Base-by-base conservation (phyloP, 345 rosid genomes). In the Raphanus sativus region DNA sequence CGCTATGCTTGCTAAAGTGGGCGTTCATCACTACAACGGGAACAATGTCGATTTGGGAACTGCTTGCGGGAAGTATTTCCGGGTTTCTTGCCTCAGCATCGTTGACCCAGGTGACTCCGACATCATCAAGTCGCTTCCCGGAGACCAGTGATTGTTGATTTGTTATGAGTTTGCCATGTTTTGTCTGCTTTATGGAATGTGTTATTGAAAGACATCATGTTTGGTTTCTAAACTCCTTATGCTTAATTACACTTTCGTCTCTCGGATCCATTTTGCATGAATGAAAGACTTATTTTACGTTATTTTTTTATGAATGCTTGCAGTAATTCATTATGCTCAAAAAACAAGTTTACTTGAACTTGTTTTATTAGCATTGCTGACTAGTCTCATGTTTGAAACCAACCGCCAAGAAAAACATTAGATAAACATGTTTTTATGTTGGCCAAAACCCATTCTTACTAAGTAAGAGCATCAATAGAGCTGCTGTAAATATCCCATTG, bases 11-110 rank as follows among this genome's bases (percentile, higher is more conserved):
- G 79, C 82, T 8, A 80, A 80, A 63, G 71, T 80, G 54, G 75
- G 82, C 8, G 82, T 80, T 4, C 79, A 80, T 75, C 82, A 29
- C 54, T 80, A 80, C 79, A 80, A 80, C 69, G 65, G 85, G 80
- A 89, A 86, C 85, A 90, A 90, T 29, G 91, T 87, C 0, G 96
- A 89, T 75, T 70, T 90, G 67, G 96, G 96, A 15, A 90, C 96
- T 54, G 88, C 96, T 45, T 90, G 93, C 0, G 96, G 96, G 29
- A 89, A 90, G 81, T 87, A 87, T 77, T 90, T 81, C 83, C 88
- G 96, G 5, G 96, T 89, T 3, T 89, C 90, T 8, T 90, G 96
- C 84, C 85, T 90, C 74, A 86, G 96, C 86, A 81, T 89, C 26
- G 71, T 88, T 0, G 91, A 89, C 66, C 81, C 79, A 81, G 96